phyloP scores from a whole-genome alignment of 176 grass and related monocot species.

The Oryza nivara region DNA sequence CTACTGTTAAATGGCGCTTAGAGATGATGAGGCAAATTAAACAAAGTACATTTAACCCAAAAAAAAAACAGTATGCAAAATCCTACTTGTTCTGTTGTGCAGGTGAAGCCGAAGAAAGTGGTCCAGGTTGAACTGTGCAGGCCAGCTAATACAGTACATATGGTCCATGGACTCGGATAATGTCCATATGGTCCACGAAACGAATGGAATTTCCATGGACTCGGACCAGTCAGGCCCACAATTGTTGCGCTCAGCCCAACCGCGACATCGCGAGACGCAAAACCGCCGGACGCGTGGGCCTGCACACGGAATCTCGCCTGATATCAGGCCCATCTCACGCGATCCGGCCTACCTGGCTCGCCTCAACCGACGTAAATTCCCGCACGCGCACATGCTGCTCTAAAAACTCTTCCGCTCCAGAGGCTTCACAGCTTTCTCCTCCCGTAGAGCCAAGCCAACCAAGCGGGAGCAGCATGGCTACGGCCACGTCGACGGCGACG shows the following conservation, averaged over 20 bases:
- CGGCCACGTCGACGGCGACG: conserved; percentile 10
- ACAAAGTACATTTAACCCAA: background rate
- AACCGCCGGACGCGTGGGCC: background rate
- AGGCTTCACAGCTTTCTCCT: background rate
- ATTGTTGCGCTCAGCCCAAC: too few relatives aligned
- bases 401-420: background rate
- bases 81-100: background rate
- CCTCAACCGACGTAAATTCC: background rate
- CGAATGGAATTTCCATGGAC: too few relatives aligned
- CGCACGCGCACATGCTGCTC: background rate
- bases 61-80: background rate
- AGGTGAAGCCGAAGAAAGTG: too few relatives aligned
- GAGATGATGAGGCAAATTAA: background rate
- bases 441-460: background rate
- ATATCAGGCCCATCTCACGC: background rate
- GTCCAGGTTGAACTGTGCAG: too few relatives aligned
- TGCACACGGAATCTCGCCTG: background rate
- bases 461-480: conserved; percentile 41
- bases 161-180: too few relatives aligned
- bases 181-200: too few relatives aligned
- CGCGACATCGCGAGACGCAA: background rate
- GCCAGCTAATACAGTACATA: too few relatives aligned
- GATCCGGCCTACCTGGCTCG: background rate
- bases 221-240: too few relatives aligned
- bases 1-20: background rate